These are phyloP conservation scores for Wilcoxina mikolae DNA, from an alignment of 495 filamentous ascomycete genomes.

Conservation along the genomic window DNA sequence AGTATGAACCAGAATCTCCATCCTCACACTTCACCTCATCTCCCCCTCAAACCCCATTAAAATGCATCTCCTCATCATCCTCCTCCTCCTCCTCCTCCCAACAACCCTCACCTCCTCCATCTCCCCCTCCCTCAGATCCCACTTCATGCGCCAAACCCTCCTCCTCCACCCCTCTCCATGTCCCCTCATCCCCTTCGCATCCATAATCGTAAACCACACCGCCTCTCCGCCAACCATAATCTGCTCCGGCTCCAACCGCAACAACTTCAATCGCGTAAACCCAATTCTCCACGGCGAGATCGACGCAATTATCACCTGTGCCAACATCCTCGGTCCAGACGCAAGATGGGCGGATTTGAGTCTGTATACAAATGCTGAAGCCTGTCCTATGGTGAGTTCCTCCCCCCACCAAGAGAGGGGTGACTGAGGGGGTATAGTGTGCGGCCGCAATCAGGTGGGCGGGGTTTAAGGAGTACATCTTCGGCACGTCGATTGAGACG, in stretches of 20 bases:
- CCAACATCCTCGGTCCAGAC: conserved; percentile 33
- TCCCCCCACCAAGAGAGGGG: neutral
- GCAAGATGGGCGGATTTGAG: conserved; percentile 35
- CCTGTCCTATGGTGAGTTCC: conserved; percentile 38
- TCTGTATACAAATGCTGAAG: conserved; percentile 44
- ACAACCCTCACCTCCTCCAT: neutral
- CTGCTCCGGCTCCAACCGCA: conserved; percentile 35
- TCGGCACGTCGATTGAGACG: conserved; percentile 37
- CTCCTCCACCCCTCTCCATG: conserved; percentile 32
- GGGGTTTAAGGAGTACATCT: conserved; percentile 41
- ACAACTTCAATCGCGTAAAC: conserved; percentile 27
- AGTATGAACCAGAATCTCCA: too few species aligned
- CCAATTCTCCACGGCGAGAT: neutral
- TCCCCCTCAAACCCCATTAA: too few species aligned
- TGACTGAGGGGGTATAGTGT: conserved; percentile 29
- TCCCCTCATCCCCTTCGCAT: conserved; percentile 38
- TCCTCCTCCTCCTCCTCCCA: neutral
- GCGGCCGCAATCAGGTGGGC: conserved; percentile 42
- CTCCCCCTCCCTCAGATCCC: neutral
- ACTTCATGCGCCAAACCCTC: conserved; percentile 27
- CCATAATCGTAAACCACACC: conserved; percentile 42
- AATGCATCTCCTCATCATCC: too few species aligned
- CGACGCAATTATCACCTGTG: conserved; percentile 38
- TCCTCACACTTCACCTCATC: too few species aligned
- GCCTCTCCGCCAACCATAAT: conserved; percentile 33